Base-by-base conservation (phyloP, 306 rosid species). In the Acmispon strigosus region DNA sequence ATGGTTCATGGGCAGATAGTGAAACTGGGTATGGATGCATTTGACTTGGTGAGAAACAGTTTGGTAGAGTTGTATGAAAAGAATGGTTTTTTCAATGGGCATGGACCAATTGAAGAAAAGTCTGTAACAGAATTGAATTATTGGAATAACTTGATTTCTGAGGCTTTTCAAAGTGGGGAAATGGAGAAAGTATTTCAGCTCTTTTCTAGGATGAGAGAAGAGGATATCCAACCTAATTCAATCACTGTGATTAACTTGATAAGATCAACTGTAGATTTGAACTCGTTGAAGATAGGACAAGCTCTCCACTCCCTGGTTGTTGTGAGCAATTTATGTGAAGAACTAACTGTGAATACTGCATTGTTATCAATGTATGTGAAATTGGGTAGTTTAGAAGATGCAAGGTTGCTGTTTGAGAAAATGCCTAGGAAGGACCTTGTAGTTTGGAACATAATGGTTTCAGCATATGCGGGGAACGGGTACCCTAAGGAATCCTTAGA, bases 371-470 rank as follows among this genome's bases (percentile, higher is more conserved):
- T 83, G 87, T 90, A 90, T 77, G 79, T 76, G 0, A 90, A 90
- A 78, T 78, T 88, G 9, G 84, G 87, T 53, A 64, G 76, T 52
- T 22, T 84, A 73, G 36, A 83, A 32, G 36, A 76, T 55, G 96
- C 90, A 52, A 52, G 76, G 41, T 11, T 72, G 73, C 2, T 88
- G 32, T 90, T 90, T 14, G 89, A 84, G 14, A 72, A 81, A 84
- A 88, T 88, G 89, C 85, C 89, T 14, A 86, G 76, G 43, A 88
- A 67, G 75, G 96, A 90, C 55, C 75, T 67, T 75, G 96, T 84
- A 41, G 90, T 90, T 16, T 88, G 96, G 95, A 90, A 90, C 55
- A 81, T 90, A 70, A 84, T 88, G 90, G 72, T 88, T 45, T 82
- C 95, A 10, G 84, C 82, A 5, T 83, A 84, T 65, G 74, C 81